phyloP scores from a whole-genome alignment of 768 basidiomycete genomes.

The Trametes maxima region DNA sequence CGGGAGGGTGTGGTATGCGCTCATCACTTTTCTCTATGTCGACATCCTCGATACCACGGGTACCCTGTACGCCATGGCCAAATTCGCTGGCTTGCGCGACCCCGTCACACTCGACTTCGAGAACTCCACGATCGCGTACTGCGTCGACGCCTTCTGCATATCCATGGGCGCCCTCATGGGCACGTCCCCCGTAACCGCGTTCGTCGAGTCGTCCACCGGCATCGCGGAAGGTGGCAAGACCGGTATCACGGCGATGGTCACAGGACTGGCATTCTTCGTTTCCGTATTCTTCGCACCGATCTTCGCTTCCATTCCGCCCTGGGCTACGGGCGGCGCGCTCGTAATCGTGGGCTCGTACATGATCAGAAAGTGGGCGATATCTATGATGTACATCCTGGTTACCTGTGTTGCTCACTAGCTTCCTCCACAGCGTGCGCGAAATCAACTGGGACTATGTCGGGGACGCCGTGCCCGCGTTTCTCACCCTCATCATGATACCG shows the following conservation, averaged over 20 bases:
- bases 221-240: conserved; percentile 89
- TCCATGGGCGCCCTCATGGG: conserved; percentile 81
- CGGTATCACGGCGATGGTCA: conserved; percentile 75
- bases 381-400: not conserved
- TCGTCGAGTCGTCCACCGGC: conserved; percentile 84
- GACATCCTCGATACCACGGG: conserved; percentile 74
- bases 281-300: conserved; percentile 88
- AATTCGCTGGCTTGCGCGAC: conserved; percentile 86
- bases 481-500: conserved; percentile 79
- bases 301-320: conserved; percentile 83
- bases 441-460: conserved; percentile 92
- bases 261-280: conserved; percentile 77
- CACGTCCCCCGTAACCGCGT: conserved; percentile 80
- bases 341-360: conserved; percentile 87
- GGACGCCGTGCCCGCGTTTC: conserved; percentile 85
- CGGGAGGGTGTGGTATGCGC: conserved; percentile 83
- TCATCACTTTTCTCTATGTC: conserved; percentile 88
- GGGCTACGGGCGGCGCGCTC: conserved; percentile 87
- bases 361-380: conserved; percentile 70
- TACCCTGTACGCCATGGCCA: conserved; percentile 89
- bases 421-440: conserved; percentile 58
- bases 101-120: conserved; percentile 87
- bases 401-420: not conserved
- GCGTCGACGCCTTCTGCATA: conserved; percentile 80
- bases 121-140: conserved; percentile 79